phyloP scores from a whole-genome alignment of 306 rosid genomes.

The Prinsepia uniflora region DNA sequence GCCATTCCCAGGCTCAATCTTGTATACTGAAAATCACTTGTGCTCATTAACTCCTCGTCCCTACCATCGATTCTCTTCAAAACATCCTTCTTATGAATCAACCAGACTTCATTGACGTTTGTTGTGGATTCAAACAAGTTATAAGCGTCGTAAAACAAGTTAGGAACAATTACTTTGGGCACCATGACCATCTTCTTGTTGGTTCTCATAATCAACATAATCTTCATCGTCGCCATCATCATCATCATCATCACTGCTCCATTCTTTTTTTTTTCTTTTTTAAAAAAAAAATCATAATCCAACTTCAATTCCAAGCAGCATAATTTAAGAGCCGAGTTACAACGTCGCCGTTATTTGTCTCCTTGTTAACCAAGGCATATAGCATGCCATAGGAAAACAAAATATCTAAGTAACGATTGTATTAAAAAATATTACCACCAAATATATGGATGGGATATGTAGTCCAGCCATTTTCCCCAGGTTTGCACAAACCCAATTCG shows the following conservation, averaged over 20 bases:
- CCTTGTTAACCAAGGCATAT: not conserved
- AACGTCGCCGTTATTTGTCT: not conserved
- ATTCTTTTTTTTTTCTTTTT: not conserved
- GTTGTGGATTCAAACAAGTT: too few species aligned
- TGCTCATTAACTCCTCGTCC: too few species aligned
- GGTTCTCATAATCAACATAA: too few species aligned
- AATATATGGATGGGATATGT: not conserved
- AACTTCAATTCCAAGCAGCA: not conserved
- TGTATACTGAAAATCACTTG: too few species aligned
- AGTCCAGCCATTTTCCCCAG: not conserved
- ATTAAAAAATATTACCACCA: not conserved
- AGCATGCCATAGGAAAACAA: not conserved
- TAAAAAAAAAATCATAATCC: not conserved
- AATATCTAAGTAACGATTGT: not conserved
- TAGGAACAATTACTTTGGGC: too few species aligned
- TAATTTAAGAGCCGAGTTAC: not conserved
- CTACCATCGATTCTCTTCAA: too few species aligned
- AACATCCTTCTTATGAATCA: too few species aligned
- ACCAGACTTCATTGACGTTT: too few species aligned
- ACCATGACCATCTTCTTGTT: too few species aligned
- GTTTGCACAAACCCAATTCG: not conserved
- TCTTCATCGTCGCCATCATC: too few species aligned
- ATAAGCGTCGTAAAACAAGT: too few species aligned
- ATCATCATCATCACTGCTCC: not conserved
- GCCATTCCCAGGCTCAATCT: too few species aligned